Percentiles rank a stretch among this genome's conserved stretches.
These are phyloP conservation scores for Tilletia setariae DNA, from an alignment of 1,284 basidiomycete species.

Conservation along the genomic window DNA sequence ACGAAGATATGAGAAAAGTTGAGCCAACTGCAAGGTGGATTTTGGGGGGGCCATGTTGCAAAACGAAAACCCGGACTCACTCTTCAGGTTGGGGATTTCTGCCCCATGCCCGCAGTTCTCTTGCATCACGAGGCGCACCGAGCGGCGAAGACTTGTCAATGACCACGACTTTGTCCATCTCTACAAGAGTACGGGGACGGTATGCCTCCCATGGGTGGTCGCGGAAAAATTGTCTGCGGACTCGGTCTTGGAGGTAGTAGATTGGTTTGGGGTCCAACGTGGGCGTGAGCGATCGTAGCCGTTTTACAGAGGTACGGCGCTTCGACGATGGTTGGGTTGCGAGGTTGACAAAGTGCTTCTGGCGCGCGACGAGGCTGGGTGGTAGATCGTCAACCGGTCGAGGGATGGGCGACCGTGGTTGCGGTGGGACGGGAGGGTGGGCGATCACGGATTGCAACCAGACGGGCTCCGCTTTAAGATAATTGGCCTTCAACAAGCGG, in stretches of 20 bases:
- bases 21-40: constrained; percentile 1
- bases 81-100: constrained; percentile 83
- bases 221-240: constrained; percentile 85
- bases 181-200: constrained; percentile 73
- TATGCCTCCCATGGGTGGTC: constrained; percentile 97
- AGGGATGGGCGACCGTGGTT: constrained; percentile 67
- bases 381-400: constrained; percentile 58
- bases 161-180: constrained; percentile 57
- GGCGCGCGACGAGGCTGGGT: constrained; percentile 19
- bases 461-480: constrained; percentile 69
- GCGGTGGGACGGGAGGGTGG: constrained; percentile 80
- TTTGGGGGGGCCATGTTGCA: background rate
- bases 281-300: constrained; percentile 57
- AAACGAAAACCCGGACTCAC: constrained; percentile 61
- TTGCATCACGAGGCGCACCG: constrained; percentile 65
- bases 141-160: constrained; percentile 11
- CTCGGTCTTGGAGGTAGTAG: constrained; percentile 76
- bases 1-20: too few relatives aligned
- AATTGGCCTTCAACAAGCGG: constrained; percentile 71
- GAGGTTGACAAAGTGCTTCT: background rate
- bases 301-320: constrained; percentile 20
- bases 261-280: constrained; percentile 66
- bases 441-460: constrained; percentile 84
- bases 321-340: constrained; percentile 17
- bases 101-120: constrained; percentile 70